Base-by-base conservation (phyloP, 805 yeast genomes). In the Teunomyces stri region DNA sequence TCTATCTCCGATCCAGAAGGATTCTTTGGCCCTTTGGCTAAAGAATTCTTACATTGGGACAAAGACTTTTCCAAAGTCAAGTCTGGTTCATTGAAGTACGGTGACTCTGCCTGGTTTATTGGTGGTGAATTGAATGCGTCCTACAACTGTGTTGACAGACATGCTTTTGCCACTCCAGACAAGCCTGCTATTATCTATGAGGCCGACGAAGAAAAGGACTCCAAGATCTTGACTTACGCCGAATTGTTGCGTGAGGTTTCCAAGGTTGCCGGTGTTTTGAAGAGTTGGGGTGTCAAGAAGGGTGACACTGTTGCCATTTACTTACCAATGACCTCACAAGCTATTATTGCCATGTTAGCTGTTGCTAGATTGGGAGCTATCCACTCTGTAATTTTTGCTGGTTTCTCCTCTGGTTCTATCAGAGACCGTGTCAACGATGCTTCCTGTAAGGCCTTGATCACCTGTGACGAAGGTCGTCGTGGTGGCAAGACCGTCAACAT, bases 271-370 rank as follows among this genome's bases (percentile, higher is more conserved):
- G 88, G 85, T 57, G 84, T 83, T 30, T 75, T 87, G 62, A 70
- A 75, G 54, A 68, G 72, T 50, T 71, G 83, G 75, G 91, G 91
- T 43, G 83, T 87, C 48, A 70, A 75, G 51, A 87, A 87, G 68
- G 94, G 94, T 57, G 96, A 87, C 62, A 84, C 90, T 13, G 92
- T 87, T 48, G 94, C 94, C 20, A 87, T 87, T 45, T 87, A 87
- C 65, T 74, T 87, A 72, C 96, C 96, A 58, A 87, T 87, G 94
- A 84, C 83, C 53, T 86, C 91, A 40, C 88, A 86, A 63, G 91
- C 94, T 34, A 69, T 87, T 44, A 72, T 85, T 48, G 81, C 94
- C 22, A 68, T 87, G 73, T 69, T 87, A 67, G 95, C 96, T 21
- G 85, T 87, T 60, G 79, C 81, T 36, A 77, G 96, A 68, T 72